Evolutionary conservation across 2,329 filamentous ascomycete species (phyloP), one percentile per base, ranked within the genome.

Genomic region (Alternaria arbusti): DNA sequence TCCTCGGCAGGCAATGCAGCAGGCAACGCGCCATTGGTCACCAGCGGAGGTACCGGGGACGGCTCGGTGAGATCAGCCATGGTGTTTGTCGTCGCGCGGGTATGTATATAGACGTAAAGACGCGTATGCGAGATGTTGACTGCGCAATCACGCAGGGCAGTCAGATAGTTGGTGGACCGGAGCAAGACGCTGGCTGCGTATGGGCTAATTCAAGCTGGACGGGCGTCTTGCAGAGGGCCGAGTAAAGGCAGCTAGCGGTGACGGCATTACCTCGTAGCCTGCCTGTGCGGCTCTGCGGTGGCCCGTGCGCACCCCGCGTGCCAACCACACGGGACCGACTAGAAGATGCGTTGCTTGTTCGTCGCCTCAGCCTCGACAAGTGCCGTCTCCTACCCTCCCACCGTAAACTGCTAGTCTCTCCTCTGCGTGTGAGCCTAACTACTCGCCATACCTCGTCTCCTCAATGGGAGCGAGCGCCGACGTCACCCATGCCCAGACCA

Each of bases 401-500:
- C 28, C 30, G 57, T 12, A 30, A 23, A 32, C 15, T 20, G 15
- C 28, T 17, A 36, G 40, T 20, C 13, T 25, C 10, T 13, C 30
- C 25, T 23, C 47, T 25, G 26, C 47, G 15, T 20, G 9, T 40
- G 10, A 26, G 32, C 13, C 25, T 20, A 32, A 30, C 12, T 23
- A 40, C 58, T 17, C 46, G 26, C 28, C 54, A 30, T 17, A 17
- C 43, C 57, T 32, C 49, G 43, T 25, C 28, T 32, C 17, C 49
- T 59, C 56, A 49, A 70, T 70, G 66, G 51, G 66, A 65, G 54
- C 66, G 49, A 40, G 61, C 46, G 51, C 45, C 69, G 68, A 70
- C 73, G 70, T 71, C 74, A 73, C 60, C 65, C 36, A 78, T 78
- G 74, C 73, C 76, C 54, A 68, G 74, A 70, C 70, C 74, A 49